A percentile compares a stretch with the other conserved stretches of the same genome.
Conservation (phyloP, 2,329 filamentous ascomycete genomes). For the Calonectria leucothoes region DNA sequence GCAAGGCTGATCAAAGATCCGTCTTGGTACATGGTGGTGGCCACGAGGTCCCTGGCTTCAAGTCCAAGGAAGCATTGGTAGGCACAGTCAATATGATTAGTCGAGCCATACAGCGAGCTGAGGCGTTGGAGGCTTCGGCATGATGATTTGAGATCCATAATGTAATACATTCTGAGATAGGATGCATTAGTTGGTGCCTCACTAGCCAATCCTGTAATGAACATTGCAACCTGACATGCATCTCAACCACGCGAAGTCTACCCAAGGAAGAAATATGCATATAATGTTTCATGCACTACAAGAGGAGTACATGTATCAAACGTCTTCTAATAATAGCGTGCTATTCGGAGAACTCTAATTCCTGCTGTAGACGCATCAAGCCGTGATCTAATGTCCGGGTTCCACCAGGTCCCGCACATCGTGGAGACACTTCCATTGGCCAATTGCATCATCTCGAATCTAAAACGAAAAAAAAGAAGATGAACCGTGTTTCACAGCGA, state of each 20-base stretch:
- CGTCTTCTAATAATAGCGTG: no score
- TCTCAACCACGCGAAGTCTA: no score
- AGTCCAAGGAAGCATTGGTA: neutral
- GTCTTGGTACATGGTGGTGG: neutral
- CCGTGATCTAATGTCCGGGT: neutral
- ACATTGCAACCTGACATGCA: no score
- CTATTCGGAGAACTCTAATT: no score
- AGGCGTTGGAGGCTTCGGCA: neutral
- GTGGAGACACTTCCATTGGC: neutral
- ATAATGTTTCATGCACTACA: no score
- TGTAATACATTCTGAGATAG: neutral
- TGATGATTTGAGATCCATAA: neutral
- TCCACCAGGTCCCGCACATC: neutral
- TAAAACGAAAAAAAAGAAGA: neutral
- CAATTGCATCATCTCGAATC: neutral
- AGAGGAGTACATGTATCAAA: no score
- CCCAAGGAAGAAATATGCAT: no score
- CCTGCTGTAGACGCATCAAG: neutral
- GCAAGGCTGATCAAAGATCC: neutral
- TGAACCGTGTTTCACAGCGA: no score
- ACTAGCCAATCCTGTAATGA: fast-evolving
- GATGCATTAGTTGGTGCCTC: neutral
- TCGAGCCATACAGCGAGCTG: neutral
- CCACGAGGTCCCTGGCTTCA: neutral
- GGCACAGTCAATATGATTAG: neutral